phyloP scores from a whole-genome alignment of 108 stramenopile genomes.

The Skeletonema potamos region DNA sequence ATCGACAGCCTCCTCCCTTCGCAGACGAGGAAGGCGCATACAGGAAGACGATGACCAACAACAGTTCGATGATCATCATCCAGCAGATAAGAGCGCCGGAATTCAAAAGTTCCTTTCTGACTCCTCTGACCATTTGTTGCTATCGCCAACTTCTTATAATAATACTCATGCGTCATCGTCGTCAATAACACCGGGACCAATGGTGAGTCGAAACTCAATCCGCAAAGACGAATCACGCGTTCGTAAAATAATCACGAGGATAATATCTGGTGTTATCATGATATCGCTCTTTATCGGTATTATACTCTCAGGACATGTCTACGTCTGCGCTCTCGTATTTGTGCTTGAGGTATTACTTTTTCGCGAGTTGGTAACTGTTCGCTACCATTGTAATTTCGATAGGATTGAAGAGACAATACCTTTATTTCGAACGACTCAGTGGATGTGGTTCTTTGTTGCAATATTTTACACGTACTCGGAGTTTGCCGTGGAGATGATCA shows the following conservation, averaged over 20 bases:
- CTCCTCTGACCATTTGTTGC: neutral
- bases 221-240: constrained; percentile 52
- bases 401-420: constrained; percentile 89
- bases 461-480: constrained; percentile 92
- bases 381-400: constrained; percentile 80
- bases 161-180: too few relatives aligned
- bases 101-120: neutral
- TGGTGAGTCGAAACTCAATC: neutral
- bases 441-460: constrained; percentile 94
- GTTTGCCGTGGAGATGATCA: constrained; percentile 66
- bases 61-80: too few relatives aligned
- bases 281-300: constrained; percentile 57
- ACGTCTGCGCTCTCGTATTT: constrained; percentile 78
- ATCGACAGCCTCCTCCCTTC: too few relatives aligned
- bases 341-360: constrained; percentile 81
- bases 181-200: neutral
- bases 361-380: constrained; percentile 94
- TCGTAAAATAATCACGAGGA: constrained; percentile 55
- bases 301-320: constrained; percentile 77
- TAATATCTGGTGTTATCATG: constrained; percentile 53
- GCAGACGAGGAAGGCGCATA: too few relatives aligned
- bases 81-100: neutral
- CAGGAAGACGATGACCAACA: too few relatives aligned
- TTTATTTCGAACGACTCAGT: constrained; percentile 96
- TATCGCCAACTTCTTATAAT: neutral